phyloP scores from a whole-genome alignment of 75 land plant species.

The Pinus tabuliformis region DNA sequence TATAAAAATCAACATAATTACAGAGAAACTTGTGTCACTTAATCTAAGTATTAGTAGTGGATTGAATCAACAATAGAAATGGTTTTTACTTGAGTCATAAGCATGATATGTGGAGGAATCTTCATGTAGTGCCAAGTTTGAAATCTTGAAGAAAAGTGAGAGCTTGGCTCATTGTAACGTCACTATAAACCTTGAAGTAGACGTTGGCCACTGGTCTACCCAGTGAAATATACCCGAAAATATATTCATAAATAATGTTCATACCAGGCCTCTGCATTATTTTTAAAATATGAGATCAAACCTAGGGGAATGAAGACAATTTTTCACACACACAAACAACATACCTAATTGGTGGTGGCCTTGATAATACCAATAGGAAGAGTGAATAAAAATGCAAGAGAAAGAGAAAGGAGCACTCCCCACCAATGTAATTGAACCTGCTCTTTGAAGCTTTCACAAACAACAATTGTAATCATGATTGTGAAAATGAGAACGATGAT shows the following conservation, averaged over 20 bases:
- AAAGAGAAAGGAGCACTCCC: slow-evolving; percentile 16
- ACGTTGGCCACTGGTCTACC: slow-evolving; percentile 87
- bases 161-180: slow-evolving; percentile 85
- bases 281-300: not conserved
- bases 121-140: slow-evolving; percentile 88
- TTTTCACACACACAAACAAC: no score
- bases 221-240: slow-evolving; percentile 65
- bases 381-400: slow-evolving; percentile 15
- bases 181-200: slow-evolving; percentile 77
- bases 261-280: not conserved
- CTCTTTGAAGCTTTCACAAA: slow-evolving; percentile 18
- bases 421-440: slow-evolving; percentile 21
- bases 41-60: no score
- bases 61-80: no score
- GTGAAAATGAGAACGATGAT: slow-evolving; percentile 7
- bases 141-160: slow-evolving; percentile 69
- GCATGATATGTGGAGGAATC: slow-evolving; percentile 76
- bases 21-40: no score
- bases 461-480: slow-evolving; percentile 5
- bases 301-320: not conserved
- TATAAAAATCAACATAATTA: no score
- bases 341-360: no score
- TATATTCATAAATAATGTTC: slow-evolving; percentile 83
- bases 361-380: slow-evolving; percentile 28
- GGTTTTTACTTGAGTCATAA: slow-evolving; percentile 63